Conservation (phyloP, 176 grass and related monocot genomes). For the Secale cereale region DNA sequence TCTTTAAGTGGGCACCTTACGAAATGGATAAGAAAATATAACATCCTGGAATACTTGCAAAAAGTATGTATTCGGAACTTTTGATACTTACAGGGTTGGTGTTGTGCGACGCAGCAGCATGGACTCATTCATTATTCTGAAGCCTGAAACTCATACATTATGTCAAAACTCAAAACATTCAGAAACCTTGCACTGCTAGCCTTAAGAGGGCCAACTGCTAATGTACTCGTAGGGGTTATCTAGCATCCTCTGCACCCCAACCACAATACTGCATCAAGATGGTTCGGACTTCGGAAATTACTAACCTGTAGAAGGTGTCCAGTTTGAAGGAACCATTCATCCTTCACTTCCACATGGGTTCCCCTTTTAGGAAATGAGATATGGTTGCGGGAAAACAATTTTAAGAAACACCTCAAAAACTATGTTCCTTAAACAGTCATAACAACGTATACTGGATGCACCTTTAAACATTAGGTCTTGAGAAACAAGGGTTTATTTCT, state of each 20-base stretch:
- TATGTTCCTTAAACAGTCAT: background rate
- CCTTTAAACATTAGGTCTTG: background rate
- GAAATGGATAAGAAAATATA: background rate
- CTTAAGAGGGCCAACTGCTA: background rate
- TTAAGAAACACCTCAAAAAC: background rate
- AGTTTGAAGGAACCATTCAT: background rate
- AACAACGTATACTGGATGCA: background rate
- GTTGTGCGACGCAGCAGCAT: background rate
- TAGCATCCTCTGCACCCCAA: background rate
- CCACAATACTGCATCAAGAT: background rate
- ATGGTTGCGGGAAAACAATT: background rate
- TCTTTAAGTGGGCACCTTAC: background rate
- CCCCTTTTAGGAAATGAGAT: background rate
- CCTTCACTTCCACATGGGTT: background rate
- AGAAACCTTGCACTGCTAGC: background rate
- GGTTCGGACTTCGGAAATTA: background rate
- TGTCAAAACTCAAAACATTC: background rate
- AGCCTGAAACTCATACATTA: background rate
- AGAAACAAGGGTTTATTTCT: background rate
- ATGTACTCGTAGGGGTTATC: background rate
- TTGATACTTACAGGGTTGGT: background rate
- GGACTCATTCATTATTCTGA: constrained; percentile 2
- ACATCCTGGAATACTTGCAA: background rate
- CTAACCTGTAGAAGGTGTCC: background rate
- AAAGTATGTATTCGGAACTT: background rate